Conservation (phyloP, 1,139 yeast species). For the Protomyces inouyei region DNA sequence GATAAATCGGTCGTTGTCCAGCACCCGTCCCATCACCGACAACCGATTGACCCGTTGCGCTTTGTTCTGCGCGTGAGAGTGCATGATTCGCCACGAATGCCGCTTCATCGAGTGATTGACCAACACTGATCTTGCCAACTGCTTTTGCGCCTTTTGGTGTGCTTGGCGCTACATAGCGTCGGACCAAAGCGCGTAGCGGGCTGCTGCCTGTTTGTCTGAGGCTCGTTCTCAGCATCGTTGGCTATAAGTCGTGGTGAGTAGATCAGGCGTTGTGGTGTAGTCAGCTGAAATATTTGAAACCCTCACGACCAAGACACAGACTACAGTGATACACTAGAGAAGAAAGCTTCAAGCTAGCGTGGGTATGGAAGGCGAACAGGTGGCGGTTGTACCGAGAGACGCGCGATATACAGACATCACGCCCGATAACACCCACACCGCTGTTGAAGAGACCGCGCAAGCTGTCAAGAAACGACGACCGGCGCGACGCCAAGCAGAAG, state of each 20-base stretch:
- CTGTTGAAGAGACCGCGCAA: slow-evolving; percentile 44
- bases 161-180: slow-evolving; percentile 8
- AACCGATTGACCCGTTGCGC: not conserved
- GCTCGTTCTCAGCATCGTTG: not conserved
- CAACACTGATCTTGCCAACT: slow-evolving; percentile 10
- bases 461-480: slow-evolving; percentile 44
- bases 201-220: not conserved
- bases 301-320: too few species aligned
- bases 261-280: too few species aligned
- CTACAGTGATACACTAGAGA: too few species aligned
- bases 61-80: slow-evolving; percentile 5
- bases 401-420: slow-evolving; percentile 14
- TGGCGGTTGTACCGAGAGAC: slow-evolving; percentile 13
- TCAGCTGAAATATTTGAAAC: too few species aligned
- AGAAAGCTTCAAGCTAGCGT: too few species aligned
- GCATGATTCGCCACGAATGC: slow-evolving; percentile 21
- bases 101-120: slow-evolving; percentile 10
- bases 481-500: slow-evolving; percentile 71
- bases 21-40: not conserved
- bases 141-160: slow-evolving; percentile 11
- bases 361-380: not conserved
- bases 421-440: not conserved
- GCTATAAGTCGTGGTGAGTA: not conserved
- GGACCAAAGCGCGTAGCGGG: not conserved
- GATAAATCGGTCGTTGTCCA: slow-evolving; percentile 71